Percentiles rank a stretch among this genome's conserved stretches.
Conservation (phyloP, 768 basidiomycete genomes). For the Podaxis sp. region DNA sequence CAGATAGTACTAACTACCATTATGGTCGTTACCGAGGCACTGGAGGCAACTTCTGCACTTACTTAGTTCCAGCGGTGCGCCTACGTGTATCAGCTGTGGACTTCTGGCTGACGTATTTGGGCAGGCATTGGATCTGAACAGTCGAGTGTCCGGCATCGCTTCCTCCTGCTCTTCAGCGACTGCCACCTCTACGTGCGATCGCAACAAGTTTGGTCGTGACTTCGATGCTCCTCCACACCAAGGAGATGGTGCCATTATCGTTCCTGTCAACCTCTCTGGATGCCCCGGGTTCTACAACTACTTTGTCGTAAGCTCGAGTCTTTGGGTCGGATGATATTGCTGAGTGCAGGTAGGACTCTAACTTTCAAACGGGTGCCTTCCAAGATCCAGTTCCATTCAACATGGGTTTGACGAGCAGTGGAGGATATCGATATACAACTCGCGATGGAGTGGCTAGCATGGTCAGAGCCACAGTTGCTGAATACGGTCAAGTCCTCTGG, state of each 20-base stretch:
- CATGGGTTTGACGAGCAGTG: slow-evolving; percentile 21
- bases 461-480: slow-evolving; percentile 25
- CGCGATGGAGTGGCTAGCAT: slow-evolving; percentile 23
- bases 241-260: slow-evolving; percentile 24
- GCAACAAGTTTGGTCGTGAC: slow-evolving; percentile 24
- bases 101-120: background rate
- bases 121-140: slow-evolving; percentile 9
- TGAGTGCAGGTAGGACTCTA: slow-evolving; percentile 20
- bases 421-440: slow-evolving; percentile 24
- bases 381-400: slow-evolving; percentile 28
- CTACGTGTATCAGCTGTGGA: too few relatives aligned
- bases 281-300: slow-evolving; percentile 28
- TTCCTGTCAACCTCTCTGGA: slow-evolving; percentile 22
- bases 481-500: slow-evolving; percentile 27
- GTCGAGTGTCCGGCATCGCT: background rate
- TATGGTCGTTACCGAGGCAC: slow-evolving; percentile 28
- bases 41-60: slow-evolving; percentile 26
- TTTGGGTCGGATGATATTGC: background rate
- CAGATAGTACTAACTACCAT: slow-evolving; percentile 22
- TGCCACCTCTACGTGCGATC: slow-evolving; percentile 21
- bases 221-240: slow-evolving; percentile 27
- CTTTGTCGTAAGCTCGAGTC: slow-evolving; percentile 20
- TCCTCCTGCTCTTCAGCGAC: slow-evolving; percentile 23
- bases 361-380: slow-evolving; percentile 23
- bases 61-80: slow-evolving; percentile 23